Conservation (phyloP, 257 asterid species). For the Agastache rugosa region DNA sequence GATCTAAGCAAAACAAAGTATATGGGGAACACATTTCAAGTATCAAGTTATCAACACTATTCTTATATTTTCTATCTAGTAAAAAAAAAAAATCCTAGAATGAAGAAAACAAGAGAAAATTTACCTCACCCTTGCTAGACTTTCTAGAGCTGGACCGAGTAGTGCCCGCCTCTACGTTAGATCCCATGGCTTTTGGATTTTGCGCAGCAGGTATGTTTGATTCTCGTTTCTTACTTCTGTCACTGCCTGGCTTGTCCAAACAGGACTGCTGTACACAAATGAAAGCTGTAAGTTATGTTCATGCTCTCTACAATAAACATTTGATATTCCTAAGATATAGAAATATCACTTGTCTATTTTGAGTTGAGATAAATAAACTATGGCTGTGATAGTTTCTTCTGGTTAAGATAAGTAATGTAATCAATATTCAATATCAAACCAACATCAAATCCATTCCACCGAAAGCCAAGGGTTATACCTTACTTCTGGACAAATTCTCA, state of each 20-base stretch:
- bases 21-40: background rate
- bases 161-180: constrained; percentile 37
- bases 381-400: background rate
- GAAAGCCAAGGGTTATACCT: constrained; percentile 53
- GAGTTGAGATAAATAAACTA: background rate
- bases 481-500: constrained; percentile 61
- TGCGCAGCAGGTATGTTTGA: constrained; percentile 37
- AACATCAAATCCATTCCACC: constrained; percentile 26
- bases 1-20: background rate
- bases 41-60: background rate
- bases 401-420: background rate
- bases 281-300: constrained; percentile 17
- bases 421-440: constrained; percentile 7
- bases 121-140: constrained; percentile 68
- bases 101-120: constrained; percentile 21
- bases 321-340: background rate
- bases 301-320: background rate
- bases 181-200: constrained; percentile 35
- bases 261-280: constrained; percentile 40
- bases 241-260: constrained; percentile 51
- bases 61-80: background rate
- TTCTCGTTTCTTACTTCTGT: constrained; percentile 54
- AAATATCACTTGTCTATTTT: background rate
- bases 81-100: background rate
- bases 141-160: constrained; percentile 50